Evolutionary conservation across 1,284 basidiomycete species (phyloP).

Genomic region (Cutaneotrichosporon curvatum): DNA sequence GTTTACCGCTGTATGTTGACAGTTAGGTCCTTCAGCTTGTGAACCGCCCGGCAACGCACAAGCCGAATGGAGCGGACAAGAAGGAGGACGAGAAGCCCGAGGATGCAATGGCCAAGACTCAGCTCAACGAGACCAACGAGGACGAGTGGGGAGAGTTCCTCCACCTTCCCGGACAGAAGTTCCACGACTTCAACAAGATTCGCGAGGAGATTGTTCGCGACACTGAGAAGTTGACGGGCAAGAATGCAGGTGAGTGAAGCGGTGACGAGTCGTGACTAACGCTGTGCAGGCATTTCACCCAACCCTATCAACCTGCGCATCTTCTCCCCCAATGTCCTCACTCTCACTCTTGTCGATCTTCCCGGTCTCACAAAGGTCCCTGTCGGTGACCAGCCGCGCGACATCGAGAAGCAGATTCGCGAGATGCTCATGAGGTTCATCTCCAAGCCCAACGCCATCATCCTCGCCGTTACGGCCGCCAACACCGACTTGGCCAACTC

Average conservation of each 20-base stretch:
- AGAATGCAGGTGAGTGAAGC: conserved; percentile 62
- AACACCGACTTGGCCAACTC: conserved; percentile 98
- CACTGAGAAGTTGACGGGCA: conserved; percentile 95
- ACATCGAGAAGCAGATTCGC: conserved; percentile 95
- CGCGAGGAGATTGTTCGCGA: conserved; percentile 92
- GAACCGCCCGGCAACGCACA: conserved; percentile 59
- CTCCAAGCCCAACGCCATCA: conserved; percentile 70
- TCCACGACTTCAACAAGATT: conserved; percentile 95
- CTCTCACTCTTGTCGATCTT: conserved; percentile 90
- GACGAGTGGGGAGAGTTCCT: conserved; percentile 99
- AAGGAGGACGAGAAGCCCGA: conserved; percentile 24
- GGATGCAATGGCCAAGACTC: conserved; percentile 30
- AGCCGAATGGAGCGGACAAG: conserved; percentile 50
- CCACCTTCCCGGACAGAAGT: conserved; percentile 91
- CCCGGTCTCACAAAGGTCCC: conserved; percentile 96
- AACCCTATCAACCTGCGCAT: conserved; percentile 94
- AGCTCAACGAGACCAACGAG: conserved; percentile 61
- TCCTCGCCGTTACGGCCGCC: conserved; percentile 91
- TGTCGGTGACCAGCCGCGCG: conserved; percentile 89
- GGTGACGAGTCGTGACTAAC: neutral
- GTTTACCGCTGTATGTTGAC: too few relatives aligned
- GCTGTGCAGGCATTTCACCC: conserved; percentile 69
- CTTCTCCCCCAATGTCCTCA: conserved; percentile 93
- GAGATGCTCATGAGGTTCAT: conserved; percentile 98
- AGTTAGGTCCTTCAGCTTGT: conserved; percentile 74